phyloP scores from a whole-genome alignment of 164 flowering plant species.

The Liquidambar formosana region DNA sequence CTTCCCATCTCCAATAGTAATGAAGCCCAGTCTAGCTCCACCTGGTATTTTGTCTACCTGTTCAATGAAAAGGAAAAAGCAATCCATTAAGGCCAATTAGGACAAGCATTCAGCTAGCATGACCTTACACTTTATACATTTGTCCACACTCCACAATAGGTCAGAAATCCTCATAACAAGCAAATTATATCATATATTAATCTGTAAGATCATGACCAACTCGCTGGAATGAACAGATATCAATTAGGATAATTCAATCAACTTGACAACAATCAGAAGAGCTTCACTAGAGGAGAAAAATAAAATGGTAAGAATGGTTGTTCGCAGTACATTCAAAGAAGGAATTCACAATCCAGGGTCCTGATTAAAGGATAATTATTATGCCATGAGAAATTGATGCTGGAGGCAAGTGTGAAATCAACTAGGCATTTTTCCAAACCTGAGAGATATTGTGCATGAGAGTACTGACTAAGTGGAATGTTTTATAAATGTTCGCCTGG shows the following conservation, averaged over 20 bases:
- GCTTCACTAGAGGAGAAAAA: no score
- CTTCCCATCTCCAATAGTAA: slow-evolving; percentile 57
- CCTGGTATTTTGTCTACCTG: slow-evolving; percentile 81
- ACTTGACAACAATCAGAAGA: no score
- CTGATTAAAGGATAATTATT: not conserved
- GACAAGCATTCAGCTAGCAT: not conserved
- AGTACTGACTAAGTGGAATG: no score
- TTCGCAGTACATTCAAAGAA: not conserved
- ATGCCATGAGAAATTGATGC: not conserved
- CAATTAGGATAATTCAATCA: not conserved
- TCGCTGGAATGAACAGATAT: not conserved
- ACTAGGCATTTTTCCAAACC: not conserved
- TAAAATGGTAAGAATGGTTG: no score
- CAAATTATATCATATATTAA: not conserved
- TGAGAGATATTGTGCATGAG: no score
- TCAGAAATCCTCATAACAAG: not conserved
- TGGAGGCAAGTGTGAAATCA: not conserved
- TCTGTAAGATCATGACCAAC: not conserved
- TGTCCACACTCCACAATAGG: not conserved
- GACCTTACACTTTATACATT: no score
- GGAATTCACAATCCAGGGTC: not conserved
- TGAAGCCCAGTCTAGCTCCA: slow-evolving; percentile 78
- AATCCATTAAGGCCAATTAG: not conserved
- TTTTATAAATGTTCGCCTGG: no score
- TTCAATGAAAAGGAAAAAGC: slow-evolving; percentile 7